A percentile compares a stretch with the other conserved stretches of the same genome.
Conservation (phyloP, 2,329 filamentous ascomycete genomes). For the Didymella lethalis region DNA sequence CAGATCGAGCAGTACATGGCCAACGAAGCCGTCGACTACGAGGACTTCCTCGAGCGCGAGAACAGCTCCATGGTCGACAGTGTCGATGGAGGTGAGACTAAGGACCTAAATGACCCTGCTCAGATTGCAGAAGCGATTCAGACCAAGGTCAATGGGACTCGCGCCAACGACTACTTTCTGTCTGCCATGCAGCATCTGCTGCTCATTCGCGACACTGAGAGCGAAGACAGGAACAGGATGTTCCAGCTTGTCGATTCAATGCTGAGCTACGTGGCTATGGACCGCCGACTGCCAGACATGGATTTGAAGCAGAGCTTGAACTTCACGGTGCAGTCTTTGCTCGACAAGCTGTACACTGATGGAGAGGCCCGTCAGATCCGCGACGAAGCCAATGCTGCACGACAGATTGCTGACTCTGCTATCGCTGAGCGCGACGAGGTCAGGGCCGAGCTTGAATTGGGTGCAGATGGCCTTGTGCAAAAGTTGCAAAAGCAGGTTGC, state of each 20-base stretch:
- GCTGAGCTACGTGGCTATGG: slow-evolving; percentile 99
- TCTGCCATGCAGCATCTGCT: slow-evolving; percentile 95
- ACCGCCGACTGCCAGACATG: slow-evolving; percentile 92
- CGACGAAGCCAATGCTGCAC: slow-evolving; percentile 88
- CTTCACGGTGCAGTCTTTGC: slow-evolving; percentile 92
- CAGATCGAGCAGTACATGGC: slow-evolving; percentile 92
- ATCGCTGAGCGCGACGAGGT: slow-evolving; percentile 97
- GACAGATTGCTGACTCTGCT: slow-evolving; percentile 92
- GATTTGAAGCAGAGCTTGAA: slow-evolving; percentile 97
- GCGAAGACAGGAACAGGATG: slow-evolving; percentile 90
- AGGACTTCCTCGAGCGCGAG: slow-evolving; percentile 93
- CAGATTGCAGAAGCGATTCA: slow-evolving; percentile 96
- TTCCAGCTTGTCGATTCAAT: slow-evolving; percentile 99
- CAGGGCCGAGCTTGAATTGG: slow-evolving; percentile 84
- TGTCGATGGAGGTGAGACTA: slow-evolving; percentile 81
- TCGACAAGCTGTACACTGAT: slow-evolving; percentile 96
- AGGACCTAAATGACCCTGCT: slow-evolving; percentile 88
- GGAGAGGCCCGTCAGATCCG: slow-evolving; percentile 90
- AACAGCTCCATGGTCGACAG: slow-evolving; percentile 89
- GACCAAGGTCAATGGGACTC: slow-evolving; percentile 79
- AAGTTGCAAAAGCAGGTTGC: slow-evolving; percentile 95
- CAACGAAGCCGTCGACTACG: slow-evolving; percentile 97
- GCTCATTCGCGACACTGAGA: slow-evolving; percentile 88
- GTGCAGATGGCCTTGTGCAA: slow-evolving; percentile 89
- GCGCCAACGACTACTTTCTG: slow-evolving; percentile 93